Evolutionary conservation across 2,329 filamentous ascomycete genomes (phyloP).

Genomic region (Colletotrichum eleusines): DNA sequence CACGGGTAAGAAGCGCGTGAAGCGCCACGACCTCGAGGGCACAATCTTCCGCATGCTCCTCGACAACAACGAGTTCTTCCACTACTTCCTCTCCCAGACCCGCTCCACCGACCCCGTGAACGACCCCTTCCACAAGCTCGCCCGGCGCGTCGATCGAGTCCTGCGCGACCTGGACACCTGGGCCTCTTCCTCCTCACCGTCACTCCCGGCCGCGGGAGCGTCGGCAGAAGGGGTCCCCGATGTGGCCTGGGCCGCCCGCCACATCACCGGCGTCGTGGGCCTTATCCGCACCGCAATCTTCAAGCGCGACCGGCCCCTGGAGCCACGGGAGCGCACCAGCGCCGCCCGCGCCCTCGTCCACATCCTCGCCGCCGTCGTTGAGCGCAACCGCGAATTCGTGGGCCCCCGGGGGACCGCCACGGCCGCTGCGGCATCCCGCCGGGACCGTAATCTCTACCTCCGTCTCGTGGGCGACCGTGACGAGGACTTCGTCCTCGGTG

Average conservation of each 20-base stretch:
- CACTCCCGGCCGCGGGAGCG: not conserved
- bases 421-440: slow-evolving; percentile 11
- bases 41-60: slow-evolving; percentile 67
- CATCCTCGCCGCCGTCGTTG: slow-evolving; percentile 60
- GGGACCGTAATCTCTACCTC: slow-evolving; percentile 61
- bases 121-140: slow-evolving; percentile 62
- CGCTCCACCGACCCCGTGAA: slow-evolving; percentile 58
- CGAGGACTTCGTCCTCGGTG: slow-evolving; percentile 59
- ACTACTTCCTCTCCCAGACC: slow-evolving; percentile 62
- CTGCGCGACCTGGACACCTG: slow-evolving; percentile 58
- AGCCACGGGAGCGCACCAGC: slow-evolving; percentile 54
- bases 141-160: slow-evolving; percentile 61
- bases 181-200: slow-evolving; percentile 37
- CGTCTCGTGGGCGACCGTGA: slow-evolving; percentile 60
- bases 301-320: slow-evolving; percentile 53
- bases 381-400: slow-evolving; percentile 55
- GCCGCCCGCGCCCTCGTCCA: slow-evolving; percentile 62
- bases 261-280: slow-evolving; percentile 57
- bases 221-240: slow-evolving; percentile 52
- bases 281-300: slow-evolving; percentile 59
- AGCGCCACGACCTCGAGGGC: slow-evolving; percentile 60
- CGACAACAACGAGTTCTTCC: slow-evolving; percentile 66
- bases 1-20: slow-evolving; percentile 50
- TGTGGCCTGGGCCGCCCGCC: slow-evolving; percentile 63
- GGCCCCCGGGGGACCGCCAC: slow-evolving; percentile 41